Conservation (phyloP, 805 yeast species). For the Pichia pseudocactophila region DNA sequence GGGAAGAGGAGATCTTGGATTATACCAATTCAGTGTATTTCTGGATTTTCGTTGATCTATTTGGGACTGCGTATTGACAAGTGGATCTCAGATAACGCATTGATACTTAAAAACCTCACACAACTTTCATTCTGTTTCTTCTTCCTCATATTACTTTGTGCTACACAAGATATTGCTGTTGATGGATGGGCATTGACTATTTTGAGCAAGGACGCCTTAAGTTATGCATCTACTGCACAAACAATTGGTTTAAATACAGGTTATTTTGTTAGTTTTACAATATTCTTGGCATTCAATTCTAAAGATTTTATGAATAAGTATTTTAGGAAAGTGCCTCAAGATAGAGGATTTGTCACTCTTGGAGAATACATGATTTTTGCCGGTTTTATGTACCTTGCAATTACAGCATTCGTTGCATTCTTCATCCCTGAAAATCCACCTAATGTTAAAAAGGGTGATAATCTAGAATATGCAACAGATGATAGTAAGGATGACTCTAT, state of each 20-base stretch:
- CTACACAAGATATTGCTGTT: slow-evolving; percentile 97
- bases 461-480: slow-evolving; percentile 2
- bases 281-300: slow-evolving; percentile 83
- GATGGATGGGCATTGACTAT: slow-evolving; percentile 98
- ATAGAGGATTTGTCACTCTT: slow-evolving; percentile 59
- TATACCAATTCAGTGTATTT: slow-evolving; percentile 80
- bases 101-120: slow-evolving; percentile 37
- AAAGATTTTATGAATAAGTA: slow-evolving; percentile 89
- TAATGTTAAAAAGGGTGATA: slow-evolving; percentile 24
- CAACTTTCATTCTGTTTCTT: slow-evolving; percentile 66
- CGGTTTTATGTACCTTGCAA: slow-evolving; percentile 62
- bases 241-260: slow-evolving; percentile 93
- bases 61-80: slow-evolving; percentile 53
- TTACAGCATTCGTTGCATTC: slow-evolving; percentile 51
- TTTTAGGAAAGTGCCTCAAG: slow-evolving; percentile 50
- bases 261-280: slow-evolving; percentile 83
- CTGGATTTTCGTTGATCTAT: slow-evolving; percentile 55
- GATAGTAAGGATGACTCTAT: slow-evolving; percentile 11
- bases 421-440: slow-evolving; percentile 68
- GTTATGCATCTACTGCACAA: slow-evolving; percentile 95
- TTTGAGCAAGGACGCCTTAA: slow-evolving; percentile 63
- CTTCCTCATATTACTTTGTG: slow-evolving; percentile 74
- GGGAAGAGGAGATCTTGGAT: slow-evolving; percentile 94
- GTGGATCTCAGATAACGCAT: slow-evolving; percentile 34
- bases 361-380: slow-evolving; percentile 71